Percentiles rank a stretch among this genome's conserved stretches.
Conservation (phyloP, 441 rosid species). For the Aleurites moluccanus region DNA sequence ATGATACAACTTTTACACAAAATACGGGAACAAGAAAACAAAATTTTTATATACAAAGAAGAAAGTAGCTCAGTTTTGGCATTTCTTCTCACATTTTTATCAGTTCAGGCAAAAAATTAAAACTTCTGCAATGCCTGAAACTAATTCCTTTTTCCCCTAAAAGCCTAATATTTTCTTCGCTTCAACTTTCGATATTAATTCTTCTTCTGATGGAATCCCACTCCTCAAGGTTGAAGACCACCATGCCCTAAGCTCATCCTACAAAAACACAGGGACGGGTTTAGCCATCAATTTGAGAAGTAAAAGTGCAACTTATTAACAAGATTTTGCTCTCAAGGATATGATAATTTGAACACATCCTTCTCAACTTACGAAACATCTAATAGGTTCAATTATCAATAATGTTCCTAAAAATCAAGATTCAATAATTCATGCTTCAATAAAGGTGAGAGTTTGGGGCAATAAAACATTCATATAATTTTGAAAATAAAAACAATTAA, state of each 20-base stretch:
- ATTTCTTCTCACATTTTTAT: not conserved
- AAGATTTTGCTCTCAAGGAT: no score
- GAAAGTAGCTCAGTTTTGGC: not conserved
- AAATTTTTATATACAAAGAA: not conserved
- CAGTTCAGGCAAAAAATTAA: not conserved
- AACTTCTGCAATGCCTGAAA: no score
- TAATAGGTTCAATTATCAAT: no score
- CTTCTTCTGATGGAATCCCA: slow-evolving; percentile 57
- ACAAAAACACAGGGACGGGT: slow-evolving; percentile 12
- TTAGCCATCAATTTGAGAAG: not conserved
- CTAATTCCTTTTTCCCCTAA: slow-evolving; percentile 10
- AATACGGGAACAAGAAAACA: no score
- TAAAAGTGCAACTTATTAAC: not conserved
- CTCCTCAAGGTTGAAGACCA: slow-evolving; percentile 40
- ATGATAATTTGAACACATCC: no score
- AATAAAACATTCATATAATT: no score
- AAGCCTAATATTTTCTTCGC: slow-evolving; percentile 64
- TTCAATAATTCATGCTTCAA: no score
- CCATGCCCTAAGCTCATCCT: slow-evolving; percentile 89
- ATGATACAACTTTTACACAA: no score
- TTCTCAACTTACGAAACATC: no score
- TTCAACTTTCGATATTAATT: slow-evolving; percentile 46
- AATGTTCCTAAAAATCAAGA: no score
- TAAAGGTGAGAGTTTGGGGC: no score
- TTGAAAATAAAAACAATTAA: no score